phyloP scores from a whole-genome alignment of 176 grass and related monocot genomes.

The Musa beccarii region DNA sequence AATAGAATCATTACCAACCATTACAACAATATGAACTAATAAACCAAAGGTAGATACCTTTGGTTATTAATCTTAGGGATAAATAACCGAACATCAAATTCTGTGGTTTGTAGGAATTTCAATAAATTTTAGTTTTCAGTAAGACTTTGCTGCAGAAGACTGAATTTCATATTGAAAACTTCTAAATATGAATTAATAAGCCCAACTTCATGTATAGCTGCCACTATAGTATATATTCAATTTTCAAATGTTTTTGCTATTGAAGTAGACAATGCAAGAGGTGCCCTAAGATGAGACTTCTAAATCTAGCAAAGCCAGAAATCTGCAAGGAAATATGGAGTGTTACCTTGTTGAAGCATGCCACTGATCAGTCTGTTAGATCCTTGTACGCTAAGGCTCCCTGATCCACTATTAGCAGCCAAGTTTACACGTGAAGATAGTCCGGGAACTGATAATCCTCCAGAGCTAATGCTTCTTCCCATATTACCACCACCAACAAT shows the following conservation, averaged over 20 bases:
- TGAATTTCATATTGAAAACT: not conserved
- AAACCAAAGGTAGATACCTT: not conserved
- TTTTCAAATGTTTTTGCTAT: too few relatives aligned
- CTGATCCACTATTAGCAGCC: constrained; percentile 48
- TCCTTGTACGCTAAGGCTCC: constrained; percentile 65
- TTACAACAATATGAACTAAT: not conserved
- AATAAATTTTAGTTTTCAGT: not conserved
- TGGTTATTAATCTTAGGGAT: not conserved
- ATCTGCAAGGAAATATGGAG: not conserved
- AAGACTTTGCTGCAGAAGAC: not conserved
- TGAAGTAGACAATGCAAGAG: not conserved
- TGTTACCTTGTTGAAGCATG: constrained; percentile 75
- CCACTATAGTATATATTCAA: too few relatives aligned
- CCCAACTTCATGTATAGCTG: too few relatives aligned
- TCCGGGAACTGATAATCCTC: constrained; percentile 55
- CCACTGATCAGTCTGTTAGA: constrained; percentile 72
- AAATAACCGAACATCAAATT: not conserved
- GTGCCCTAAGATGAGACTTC: not conserved
- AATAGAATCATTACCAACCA: not conserved
- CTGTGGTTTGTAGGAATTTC: not conserved
- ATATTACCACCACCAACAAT: constrained; percentile 67
- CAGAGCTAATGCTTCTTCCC: constrained; percentile 86
- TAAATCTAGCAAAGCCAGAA: not conserved
- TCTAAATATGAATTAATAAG: too few relatives aligned
- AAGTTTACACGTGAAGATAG: constrained; percentile 68